A percentile compares a stretch with the other conserved stretches of the same genome.
Conservation (phyloP, 371 early-diverging fungal species). For the Rhizopus arrhizus region DNA sequence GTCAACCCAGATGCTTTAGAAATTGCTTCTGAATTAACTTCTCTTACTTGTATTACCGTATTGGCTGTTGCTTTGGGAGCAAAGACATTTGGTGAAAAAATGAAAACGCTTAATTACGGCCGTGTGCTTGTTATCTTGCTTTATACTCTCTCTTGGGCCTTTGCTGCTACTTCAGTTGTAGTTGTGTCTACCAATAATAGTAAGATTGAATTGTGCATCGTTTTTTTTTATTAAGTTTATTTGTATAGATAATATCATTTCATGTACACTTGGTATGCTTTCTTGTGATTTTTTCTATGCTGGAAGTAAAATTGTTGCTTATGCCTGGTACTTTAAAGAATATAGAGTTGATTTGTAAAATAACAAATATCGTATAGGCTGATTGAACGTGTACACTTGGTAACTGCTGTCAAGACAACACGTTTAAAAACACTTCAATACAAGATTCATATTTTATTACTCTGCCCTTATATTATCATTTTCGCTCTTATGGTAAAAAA, state of each 20-base stretch:
- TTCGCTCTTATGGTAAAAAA: constrained; percentile 51
- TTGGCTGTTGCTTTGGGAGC: constrained; percentile 40
- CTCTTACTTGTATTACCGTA: constrained; percentile 42
- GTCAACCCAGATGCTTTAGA: constrained; percentile 42
- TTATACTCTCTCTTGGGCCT: constrained; percentile 45
- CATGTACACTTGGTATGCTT: constrained; percentile 50
- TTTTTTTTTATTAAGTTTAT: not conserved
- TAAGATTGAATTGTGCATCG: constrained; percentile 9
- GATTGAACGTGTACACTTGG: constrained; percentile 51
- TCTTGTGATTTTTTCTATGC: constrained; percentile 55
- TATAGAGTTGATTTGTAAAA: too few relatives aligned
- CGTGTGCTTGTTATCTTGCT: constrained; percentile 42
- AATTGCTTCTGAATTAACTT: constrained; percentile 43
- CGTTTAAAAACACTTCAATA: constrained; percentile 48
- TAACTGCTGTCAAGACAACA: constrained; percentile 47
- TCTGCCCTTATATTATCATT: constrained; percentile 52
- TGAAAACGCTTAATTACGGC: constrained; percentile 44
- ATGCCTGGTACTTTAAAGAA: constrained; percentile 36
- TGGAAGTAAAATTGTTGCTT: constrained; percentile 51
- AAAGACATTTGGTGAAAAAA: constrained; percentile 43
- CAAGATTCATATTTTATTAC: constrained; percentile 44
- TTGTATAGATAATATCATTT: constrained; percentile 40
- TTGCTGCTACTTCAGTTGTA: constrained; percentile 37
- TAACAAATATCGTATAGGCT: constrained; percentile 7
- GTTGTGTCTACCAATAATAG: constrained; percentile 51